A percentile compares a stretch with the other conserved stretches of the same genome.
phyloP scores from a whole-genome alignment of 371 early-diverging fungal genomes.

The Mycotypha africana region DNA sequence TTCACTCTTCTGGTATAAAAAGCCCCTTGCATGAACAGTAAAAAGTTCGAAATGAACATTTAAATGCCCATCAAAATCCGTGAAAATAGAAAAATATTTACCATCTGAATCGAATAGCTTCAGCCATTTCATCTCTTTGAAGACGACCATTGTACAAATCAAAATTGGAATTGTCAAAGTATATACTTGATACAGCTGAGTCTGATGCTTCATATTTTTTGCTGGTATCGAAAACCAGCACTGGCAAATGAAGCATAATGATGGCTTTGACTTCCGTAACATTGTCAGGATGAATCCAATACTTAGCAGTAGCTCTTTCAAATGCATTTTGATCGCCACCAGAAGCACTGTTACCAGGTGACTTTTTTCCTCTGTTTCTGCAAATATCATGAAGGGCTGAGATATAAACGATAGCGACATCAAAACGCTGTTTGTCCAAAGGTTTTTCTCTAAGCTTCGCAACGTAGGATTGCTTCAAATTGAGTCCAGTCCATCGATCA shows the following conservation, averaged over 20 bases:
- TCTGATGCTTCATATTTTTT: conserved; percentile 32
- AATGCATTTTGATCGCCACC: conserved; percentile 24
- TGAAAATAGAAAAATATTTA: too few relatives aligned
- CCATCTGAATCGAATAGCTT: conserved; percentile 89
- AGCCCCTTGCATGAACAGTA: too few relatives aligned
- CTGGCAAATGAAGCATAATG: conserved; percentile 90
- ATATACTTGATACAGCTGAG: conserved; percentile 83
- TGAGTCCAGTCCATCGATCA: conserved; percentile 64
- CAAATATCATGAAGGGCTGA: conserved; percentile 88
- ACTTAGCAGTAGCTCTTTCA: conserved; percentile 91
- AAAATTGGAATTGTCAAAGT: conserved; percentile 88
- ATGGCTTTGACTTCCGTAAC: conserved; percentile 88
- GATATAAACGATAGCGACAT: conserved; percentile 82
- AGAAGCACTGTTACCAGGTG: conserved; percentile 52
- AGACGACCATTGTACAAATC: conserved; percentile 87
- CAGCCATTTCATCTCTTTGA: conserved; percentile 85
- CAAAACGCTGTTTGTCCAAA: conserved; percentile 87
- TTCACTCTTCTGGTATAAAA: too few relatives aligned
- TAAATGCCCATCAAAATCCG: too few relatives aligned
- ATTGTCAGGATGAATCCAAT: conserved; percentile 97
- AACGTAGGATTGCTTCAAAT: conserved; percentile 58
- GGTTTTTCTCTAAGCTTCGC: conserved; percentile 75
- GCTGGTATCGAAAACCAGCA: conserved; percentile 59
- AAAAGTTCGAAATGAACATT: too few relatives aligned
- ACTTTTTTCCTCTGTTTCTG: conserved; percentile 73